A percentile compares a stretch with the other conserved stretches of the same genome.
Conservation (phyloP, 768 basidiomycete genomes). For the Mycena capillaripes region DNA sequence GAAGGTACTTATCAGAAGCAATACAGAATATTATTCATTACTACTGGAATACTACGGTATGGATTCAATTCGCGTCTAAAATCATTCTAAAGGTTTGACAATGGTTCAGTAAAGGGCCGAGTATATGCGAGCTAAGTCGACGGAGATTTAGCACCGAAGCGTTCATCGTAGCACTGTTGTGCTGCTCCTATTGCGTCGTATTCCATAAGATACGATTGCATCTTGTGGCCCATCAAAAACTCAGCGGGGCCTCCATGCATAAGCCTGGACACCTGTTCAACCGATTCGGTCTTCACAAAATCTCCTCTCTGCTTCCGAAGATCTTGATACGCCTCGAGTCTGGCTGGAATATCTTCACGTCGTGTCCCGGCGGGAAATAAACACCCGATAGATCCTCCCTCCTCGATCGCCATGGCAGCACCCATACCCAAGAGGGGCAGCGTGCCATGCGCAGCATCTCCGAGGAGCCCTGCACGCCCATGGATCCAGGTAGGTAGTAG, state of each 20-base stretch:
- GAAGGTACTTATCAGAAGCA: too few species aligned
- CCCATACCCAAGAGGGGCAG: too few species aligned
- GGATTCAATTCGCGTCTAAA: too few species aligned
- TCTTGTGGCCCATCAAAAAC: constrained; percentile 1
- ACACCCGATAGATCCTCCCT: constrained; percentile 15
- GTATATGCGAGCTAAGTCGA: too few species aligned
- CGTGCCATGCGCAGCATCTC: too few species aligned
- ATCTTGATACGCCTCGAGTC: constrained; percentile 23
- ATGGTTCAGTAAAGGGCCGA: too few species aligned
- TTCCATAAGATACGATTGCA: constrained; percentile 9
- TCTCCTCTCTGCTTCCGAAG: constrained; percentile 29
- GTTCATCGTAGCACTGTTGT: constrained; percentile 10
- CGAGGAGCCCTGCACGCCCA: too few species aligned
- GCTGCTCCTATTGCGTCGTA: constrained; percentile 26
- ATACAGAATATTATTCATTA: too few species aligned
- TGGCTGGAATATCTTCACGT: constrained; percentile 16
- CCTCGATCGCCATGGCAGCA: constrained; percentile 45
- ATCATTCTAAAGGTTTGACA: too few species aligned
- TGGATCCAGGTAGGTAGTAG: too few species aligned
- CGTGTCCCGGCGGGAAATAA: constrained; percentile 27
- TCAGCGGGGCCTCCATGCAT: not conserved
- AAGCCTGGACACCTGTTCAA: constrained; percentile 1
- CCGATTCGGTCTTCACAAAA: constrained; percentile 18
- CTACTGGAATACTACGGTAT: too few species aligned
- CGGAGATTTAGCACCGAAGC: constrained; percentile 4